These are phyloP conservation scores for Poa annua DNA, from an alignment of 176 grass and related monocot species.

Conservation along the genomic window DNA sequence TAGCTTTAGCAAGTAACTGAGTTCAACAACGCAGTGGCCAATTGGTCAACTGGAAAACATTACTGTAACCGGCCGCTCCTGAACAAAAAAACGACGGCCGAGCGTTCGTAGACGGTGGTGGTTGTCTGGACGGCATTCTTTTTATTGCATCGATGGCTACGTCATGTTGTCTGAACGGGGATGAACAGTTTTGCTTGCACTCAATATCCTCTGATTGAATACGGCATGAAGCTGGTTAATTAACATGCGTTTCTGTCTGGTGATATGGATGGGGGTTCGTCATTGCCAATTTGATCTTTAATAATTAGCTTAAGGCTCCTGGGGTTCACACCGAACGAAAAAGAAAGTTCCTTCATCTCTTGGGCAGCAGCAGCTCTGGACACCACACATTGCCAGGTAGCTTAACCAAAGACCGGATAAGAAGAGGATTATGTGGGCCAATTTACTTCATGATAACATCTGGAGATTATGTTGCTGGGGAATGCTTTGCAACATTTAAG, in stretches of 20 bases:
- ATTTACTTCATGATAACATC: constrained; percentile 17
- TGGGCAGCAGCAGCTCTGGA: not conserved
- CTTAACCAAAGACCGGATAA: constrained; percentile 47
- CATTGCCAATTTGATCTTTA: not conserved
- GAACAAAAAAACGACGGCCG: not conserved
- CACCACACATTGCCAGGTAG: constrained; percentile 46
- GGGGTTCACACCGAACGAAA: constrained; percentile 42
- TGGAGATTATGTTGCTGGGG: constrained; percentile 20
- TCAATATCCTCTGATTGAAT: constrained; percentile 32
- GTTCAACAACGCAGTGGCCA: not conserved
- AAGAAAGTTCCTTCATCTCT: not conserved
- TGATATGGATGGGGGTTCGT: not conserved
- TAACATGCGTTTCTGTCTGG: not conserved
- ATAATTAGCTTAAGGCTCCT: constrained; percentile 24
- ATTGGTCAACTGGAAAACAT: constrained; percentile 31
- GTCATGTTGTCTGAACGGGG: constrained; percentile 29
- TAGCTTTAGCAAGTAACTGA: constrained; percentile 17
- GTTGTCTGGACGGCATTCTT: constrained; percentile 63
- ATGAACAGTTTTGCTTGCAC: constrained; percentile 43
- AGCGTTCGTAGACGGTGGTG: constrained; percentile 39
- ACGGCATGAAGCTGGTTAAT: constrained; percentile 18
- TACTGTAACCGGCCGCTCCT: not conserved
- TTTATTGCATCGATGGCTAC: not conserved
- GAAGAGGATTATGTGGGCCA: constrained; percentile 31
- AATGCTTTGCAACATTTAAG: not conserved